Conservation (phyloP, 371 early-diverging fungal species). For the Chytridium lagenaria region DNA sequence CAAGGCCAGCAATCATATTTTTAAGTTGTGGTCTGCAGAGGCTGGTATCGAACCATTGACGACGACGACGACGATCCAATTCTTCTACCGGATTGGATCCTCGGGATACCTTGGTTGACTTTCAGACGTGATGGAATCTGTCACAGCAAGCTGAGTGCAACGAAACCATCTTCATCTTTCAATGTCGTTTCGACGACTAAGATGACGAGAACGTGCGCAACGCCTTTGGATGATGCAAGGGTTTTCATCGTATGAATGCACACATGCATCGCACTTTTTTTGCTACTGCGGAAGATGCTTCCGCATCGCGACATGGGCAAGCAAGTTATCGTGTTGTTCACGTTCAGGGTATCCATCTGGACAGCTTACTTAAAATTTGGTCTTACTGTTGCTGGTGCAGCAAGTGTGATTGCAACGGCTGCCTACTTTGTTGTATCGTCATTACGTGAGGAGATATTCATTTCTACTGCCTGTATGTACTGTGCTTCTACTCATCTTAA, state of each 20-base stretch:
- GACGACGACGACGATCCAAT: neutral
- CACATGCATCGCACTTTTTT: neutral
- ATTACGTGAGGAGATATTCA: too few relatives aligned
- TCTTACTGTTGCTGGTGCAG: neutral
- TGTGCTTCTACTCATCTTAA: too few relatives aligned
- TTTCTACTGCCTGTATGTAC: too few relatives aligned
- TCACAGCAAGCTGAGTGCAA: neutral
- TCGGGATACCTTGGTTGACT: neutral
- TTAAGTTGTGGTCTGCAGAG: neutral
- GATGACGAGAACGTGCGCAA: conserved; percentile 6
- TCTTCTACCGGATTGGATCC: conserved; percentile 12
- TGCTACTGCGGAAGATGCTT: neutral
- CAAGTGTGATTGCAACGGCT: neutral
- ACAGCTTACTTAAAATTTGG: neutral
- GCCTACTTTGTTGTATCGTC: neutral
- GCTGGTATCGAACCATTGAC: too few relatives aligned
- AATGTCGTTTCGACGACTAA: neutral
- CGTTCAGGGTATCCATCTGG: conserved; percentile 12
- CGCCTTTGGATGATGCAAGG: conserved; percentile 1
- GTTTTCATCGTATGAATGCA: conserved; percentile 10
- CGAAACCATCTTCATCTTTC: neutral
- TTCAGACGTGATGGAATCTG: conserved; percentile 7
- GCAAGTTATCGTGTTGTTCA: neutral
- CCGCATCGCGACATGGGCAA: neutral
- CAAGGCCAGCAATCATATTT: neutral